Evolutionary conservation across 305 asterid species (phyloP), one percentile per base, ranked within the genome.

Genomic region (Rubia tinctorum): DNA sequence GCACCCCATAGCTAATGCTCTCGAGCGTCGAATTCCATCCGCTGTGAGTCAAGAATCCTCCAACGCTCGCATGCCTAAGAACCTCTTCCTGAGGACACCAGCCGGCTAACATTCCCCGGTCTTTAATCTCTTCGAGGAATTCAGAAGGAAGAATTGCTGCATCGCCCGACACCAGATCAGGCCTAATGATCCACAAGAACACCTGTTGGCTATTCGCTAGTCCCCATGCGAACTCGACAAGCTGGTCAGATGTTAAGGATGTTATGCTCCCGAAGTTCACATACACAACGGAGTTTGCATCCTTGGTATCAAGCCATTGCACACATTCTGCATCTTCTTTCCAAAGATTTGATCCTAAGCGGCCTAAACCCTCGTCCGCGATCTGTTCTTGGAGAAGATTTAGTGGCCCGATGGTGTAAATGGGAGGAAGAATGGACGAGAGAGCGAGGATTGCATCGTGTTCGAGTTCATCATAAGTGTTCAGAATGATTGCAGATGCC

Each of bases 1-100:
- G 37, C 64, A 59, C 64, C 37, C 64, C 64, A 23, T 20, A 59
- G 8, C 64, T 23, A 4, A 59, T 59, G 64, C 64, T 59, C 8
- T 59, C 64, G 9, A 59, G 64, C 0, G 37, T 59, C 34, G 64
- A 59, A 23, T 59, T 59, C 64, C 64, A 59, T 10, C 64, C 64
- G 17, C 37, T 59, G 64, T 59, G 64, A 59, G 64, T 59, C 64
- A 59, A 23, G 64, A 59, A 59, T 23, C 64, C 64, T 59, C 64
- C 64, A 59, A 59, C 37, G 11, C 34, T 20, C 22, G 64, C 15
- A 59, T 59, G 64, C 64, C 8, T 59, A n/a, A 59, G 64, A 59
- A 59, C 64, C 17, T 59, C 14, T 59, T 59, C 64, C 7, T 59
- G 64, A 20, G 64, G 64, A 5, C 64, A 59, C 64, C 64, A 59